Evolutionary conservation across 2,329 filamentous ascomycete species (phyloP), one percentile per base, ranked within the genome.

Genomic region (Paecilomyces dactylethromorphus): DNA sequence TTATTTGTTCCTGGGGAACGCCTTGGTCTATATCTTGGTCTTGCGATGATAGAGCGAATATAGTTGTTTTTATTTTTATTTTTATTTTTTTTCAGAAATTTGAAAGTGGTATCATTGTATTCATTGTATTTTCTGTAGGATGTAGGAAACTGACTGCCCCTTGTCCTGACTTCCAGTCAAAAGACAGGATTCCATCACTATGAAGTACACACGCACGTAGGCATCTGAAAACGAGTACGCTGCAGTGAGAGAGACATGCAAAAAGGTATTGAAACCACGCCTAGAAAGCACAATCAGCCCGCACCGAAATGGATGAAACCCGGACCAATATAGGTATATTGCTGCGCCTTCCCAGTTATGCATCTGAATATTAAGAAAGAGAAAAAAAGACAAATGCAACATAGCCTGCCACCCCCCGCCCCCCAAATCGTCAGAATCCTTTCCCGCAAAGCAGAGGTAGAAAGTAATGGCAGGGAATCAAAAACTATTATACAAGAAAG

Each of bases 21-120:
- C 3, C 24, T 26, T 5, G n/a, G n/a, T n/a, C 5, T 15, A 15
- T 39, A n/a, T 15, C 13, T 15, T 39, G 35, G 13, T n/a, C 3
- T 39, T 39, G 35, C 13, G 6, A 39, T 13, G 13, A 15, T 39
- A 15, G 13, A 39, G 6, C 6, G 13, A 15, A 4, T 39, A 39
- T 13, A 15, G 6, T 15, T 39, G n/a, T 5, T 13, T 1, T n/a
- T n/a, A n/a, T n/a, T n/a, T n/a, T n/a, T n/a, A n/a, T n/a, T n/a
- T n/a, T n/a, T n/a, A n/a, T n/a, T n/a, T n/a, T n/a, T n/a, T n/a
- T n/a, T 60, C 60, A 35, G 56, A 39, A 8, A 51, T 62, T 54
- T 58, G 62, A 11, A 57, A 60, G n/a, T 50, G 55, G 26, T 63
- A 60, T 54, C 59, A 64, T 56, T 54, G 32, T n/a, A 45, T 45